phyloP scores from a whole-genome alignment of 2,329 filamentous ascomycete genomes.

The Talaromyces pinophilus region DNA sequence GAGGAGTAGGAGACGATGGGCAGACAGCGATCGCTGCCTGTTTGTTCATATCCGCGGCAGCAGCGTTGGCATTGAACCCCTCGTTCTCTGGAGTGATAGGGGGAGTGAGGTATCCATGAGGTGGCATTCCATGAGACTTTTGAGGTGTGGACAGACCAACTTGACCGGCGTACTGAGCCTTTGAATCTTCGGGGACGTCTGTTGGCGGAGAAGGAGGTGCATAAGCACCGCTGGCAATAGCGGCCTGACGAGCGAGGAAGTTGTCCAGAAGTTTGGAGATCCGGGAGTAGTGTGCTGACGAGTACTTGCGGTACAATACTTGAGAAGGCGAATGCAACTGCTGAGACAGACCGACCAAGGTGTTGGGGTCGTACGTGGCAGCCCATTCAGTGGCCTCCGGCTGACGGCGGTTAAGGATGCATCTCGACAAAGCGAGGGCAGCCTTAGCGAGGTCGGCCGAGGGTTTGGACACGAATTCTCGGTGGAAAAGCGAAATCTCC shows the following conservation, averaged over 20 bases:
- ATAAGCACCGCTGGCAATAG: slow-evolving; percentile 50
- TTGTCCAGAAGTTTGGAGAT: slow-evolving; percentile 66
- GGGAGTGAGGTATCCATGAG: slow-evolving; percentile 50
- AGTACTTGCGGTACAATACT: slow-evolving; percentile 68
- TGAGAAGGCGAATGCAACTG: slow-evolving; percentile 67
- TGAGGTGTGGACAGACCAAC: slow-evolving; percentile 48
- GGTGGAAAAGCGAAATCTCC: slow-evolving; percentile 93
- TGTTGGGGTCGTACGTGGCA: slow-evolving; percentile 53
- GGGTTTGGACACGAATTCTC: slow-evolving; percentile 90
- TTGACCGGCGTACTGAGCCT: slow-evolving; percentile 42
- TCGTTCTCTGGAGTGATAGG: slow-evolving; percentile 51
- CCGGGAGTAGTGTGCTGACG: slow-evolving; percentile 63
- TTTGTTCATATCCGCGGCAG: slow-evolving; percentile 34
- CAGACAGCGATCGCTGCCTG: slow-evolving; percentile 33
- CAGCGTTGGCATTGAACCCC: slow-evolving; percentile 37
- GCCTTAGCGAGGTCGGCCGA: slow-evolving; percentile 89
- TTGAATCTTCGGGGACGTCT: slow-evolving; percentile 38
- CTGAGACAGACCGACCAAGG: slow-evolving; percentile 63
- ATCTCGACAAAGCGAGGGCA: slow-evolving; percentile 80
- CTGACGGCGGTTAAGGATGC: slow-evolving; percentile 79
- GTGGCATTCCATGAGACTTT: slow-evolving; percentile 37
- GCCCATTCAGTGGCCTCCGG: slow-evolving; percentile 75
- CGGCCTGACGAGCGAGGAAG: slow-evolving; percentile 65
- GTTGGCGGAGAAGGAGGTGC: slow-evolving; percentile 45
- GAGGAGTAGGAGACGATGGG: slow-evolving; percentile 41